Evolutionary conservation across 2,329 filamentous ascomycete genomes (phyloP), one percentile per base, ranked within the genome.

Genomic region (Hawksworthiomyces lignivorus): DNA sequence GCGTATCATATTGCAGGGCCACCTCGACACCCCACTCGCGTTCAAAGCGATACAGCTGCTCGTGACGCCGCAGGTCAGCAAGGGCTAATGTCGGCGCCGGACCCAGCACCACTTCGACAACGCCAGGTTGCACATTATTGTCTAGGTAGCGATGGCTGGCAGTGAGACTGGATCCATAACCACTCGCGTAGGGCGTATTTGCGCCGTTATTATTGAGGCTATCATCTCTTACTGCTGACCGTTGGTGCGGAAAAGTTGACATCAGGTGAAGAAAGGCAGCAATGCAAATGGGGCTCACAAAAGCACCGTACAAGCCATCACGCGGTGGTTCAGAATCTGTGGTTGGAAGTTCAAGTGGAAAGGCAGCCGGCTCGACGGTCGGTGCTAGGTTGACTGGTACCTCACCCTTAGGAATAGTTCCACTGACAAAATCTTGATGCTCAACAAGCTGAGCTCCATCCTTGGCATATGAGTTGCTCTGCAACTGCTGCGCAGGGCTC

Each of bases 11-110:
- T 61, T 94, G 86, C 48, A 94, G 70, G 17, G 85, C 77, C 12
- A 90, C 82, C 61, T 94, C 86, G 30, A 92, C 82, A 55, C 88
- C 89, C 86, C 87, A 94, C 60, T 90, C 84, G 48, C 80, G 76
- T 72, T 94, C 87, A 55, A 94, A 94, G 15, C 80, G 75, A 67
- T 85, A 87, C 45, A 94, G 80, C 46, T 80, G 77, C 64, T 90
- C 85, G 59, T 94, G 82, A 56, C 84, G 84, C 49, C 85, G 76
- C 52, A 94, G 66, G 51, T 88, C 84, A 3, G 72, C 66, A 15
- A 90, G 55, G 54, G 78, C 67, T 54, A 85, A 62, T 9, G 73
- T 69, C 1, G 77, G 78, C 0, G 73, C 70, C 0, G 81, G 76
- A 2, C 75, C 72, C 39, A 86, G 68, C 0, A 73, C 73, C 36